Base-by-base conservation (phyloP, 257 asterid species). In the Primulina tabacum region DNA sequence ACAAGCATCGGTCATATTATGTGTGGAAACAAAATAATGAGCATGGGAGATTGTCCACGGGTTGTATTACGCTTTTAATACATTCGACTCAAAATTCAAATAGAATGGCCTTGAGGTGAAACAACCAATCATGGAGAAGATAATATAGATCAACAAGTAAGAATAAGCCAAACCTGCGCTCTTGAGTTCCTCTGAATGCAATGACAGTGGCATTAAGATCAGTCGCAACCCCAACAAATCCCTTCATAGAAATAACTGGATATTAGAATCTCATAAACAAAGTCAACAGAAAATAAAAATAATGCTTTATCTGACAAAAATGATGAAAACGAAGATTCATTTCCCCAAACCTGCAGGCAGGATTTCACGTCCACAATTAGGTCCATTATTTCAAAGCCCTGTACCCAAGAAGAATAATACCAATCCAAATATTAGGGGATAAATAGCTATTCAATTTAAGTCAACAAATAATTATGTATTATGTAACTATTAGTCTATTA, bases 171-270 rank as follows among this genome's bases (percentile, higher is more conserved):
- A 76, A 91, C 99, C 98, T 91, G 82, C 53, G 74, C 72, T 83
- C 98, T 76, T 91, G 98, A 62, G 99, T 94, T 76, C 99, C 99
- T 81, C 98, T 82, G 77, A 94, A 91, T 56, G 99, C 97, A 84
- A 94, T 83, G 60, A 94, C 93, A 62, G 72, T 76, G 56, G 99
- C 82, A 59, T 94, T 88, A 69, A 94, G 97, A 79, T 91, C 86
- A 66, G 82, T 24, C 8, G 97, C 91, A 76, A 88, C 82, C 67
- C 99, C 99, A 72, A 94, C 96, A 84, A 86, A 94, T 78, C 86
- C 98, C 99, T 94, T 84, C 61, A 64, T 57, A 69, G 38, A 68
- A 37, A 28, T 18, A 75, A 76, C 33, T 64, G 65, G 63, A 24
- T 68, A 64, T 60, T 8, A 81, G 55, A 56, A 61, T 29, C 40